Conservation (phyloP, 768 basidiomycete genomes). For the Serendipita vermifera region DNA sequence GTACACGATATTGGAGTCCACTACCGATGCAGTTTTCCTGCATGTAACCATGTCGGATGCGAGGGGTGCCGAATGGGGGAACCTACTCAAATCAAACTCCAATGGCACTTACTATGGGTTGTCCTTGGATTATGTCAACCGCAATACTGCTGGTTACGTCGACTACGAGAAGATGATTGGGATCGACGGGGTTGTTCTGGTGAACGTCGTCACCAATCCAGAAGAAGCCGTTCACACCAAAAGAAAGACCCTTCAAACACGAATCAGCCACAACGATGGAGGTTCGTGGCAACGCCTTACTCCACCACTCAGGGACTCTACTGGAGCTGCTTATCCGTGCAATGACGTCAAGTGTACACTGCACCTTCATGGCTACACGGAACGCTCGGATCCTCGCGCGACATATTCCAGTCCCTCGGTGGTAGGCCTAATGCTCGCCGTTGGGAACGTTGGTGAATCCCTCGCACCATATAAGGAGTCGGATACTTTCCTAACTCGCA, state of each 20-base stretch:
- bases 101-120: slow-evolving; percentile 95
- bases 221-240: slow-evolving; percentile 57
- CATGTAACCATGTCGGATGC: slow-evolving; percentile 86
- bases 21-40: slow-evolving; percentile 83
- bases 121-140: slow-evolving; percentile 77
- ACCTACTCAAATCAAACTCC: slow-evolving; percentile 89
- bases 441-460: slow-evolving; percentile 84
- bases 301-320: slow-evolving; percentile 66
- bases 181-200: slow-evolving; percentile 86
- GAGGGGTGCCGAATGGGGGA: slow-evolving; percentile 70
- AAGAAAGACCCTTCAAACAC: slow-evolving; percentile 61
- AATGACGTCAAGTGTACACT: slow-evolving; percentile 58
- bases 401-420: slow-evolving; percentile 90
- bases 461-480: slow-evolving; percentile 72
- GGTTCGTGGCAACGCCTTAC: slow-evolving; percentile 74
- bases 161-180: slow-evolving; percentile 98
- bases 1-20: slow-evolving; percentile 90
- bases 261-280: slow-evolving; percentile 96
- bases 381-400: slow-evolving; percentile 75
- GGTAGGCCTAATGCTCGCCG: slow-evolving; percentile 87
- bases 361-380: slow-evolving; percentile 93
- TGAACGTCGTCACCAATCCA: slow-evolving; percentile 81
- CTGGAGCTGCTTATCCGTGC: slow-evolving; percentile 60
- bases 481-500: slow-evolving; percentile 92
- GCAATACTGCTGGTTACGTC: slow-evolving; percentile 76